Conservation (phyloP, 2,329 filamentous ascomycete species). For the Paecilomyces dactylethromorphus region DNA sequence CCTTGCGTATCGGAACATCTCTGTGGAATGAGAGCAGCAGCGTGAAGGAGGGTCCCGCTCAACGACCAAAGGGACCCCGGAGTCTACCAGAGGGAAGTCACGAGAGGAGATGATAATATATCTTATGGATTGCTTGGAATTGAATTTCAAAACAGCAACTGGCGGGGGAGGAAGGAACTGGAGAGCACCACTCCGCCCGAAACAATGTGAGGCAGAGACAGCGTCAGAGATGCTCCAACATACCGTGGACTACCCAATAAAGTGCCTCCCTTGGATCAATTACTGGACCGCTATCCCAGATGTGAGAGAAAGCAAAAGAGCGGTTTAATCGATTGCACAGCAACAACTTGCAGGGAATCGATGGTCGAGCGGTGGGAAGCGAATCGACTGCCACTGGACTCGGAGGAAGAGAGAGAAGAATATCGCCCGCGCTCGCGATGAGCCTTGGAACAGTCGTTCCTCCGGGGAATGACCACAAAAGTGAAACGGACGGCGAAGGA, state of each 20-base stretch:
- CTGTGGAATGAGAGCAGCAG: conserved; percentile 12
- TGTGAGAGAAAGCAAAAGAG: background rate
- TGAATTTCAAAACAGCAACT: background rate
- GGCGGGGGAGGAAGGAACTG: background rate
- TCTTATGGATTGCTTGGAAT: background rate
- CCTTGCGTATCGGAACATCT: conserved; percentile 9
- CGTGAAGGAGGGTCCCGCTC: conserved; percentile 1
- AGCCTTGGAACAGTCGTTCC: conserved; percentile 30
- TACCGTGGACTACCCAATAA: background rate
- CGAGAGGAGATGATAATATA: conserved; percentile 1
- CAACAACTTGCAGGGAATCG: background rate
- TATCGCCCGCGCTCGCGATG: conserved; percentile 13
- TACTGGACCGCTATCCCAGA: background rate
- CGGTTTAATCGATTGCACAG: conserved; percentile 4
- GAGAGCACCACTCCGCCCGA: background rate
- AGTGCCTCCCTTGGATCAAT: background rate
- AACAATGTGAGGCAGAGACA: background rate
- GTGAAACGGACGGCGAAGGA: conserved; percentile 1
- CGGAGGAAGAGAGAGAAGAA: conserved; percentile 6
- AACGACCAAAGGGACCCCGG: background rate
- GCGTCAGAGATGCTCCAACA: background rate
- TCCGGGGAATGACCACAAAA: conserved; percentile 29
- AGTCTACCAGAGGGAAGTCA: conserved; percentile 4
- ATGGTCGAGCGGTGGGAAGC: background rate
- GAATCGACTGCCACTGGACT: background rate